Base-by-base conservation (phyloP, 2,329 filamentous ascomycete genomes). In the Alternaria consortialis region DNA sequence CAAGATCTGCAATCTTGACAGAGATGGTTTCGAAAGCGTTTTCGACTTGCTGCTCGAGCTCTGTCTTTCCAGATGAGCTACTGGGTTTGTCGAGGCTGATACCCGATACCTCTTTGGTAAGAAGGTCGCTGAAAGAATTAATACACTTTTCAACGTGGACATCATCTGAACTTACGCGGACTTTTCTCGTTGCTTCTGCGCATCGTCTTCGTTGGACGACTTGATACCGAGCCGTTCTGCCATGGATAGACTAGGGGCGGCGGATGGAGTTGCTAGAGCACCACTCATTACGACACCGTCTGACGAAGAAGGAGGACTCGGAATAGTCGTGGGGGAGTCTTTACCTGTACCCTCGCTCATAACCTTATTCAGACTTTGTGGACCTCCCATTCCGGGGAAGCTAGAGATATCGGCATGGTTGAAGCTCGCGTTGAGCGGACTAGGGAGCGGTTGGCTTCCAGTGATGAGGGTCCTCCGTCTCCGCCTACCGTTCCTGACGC, bases 1-100 rank as follows among this genome's bases (percentile, higher is more conserved):
- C 95, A 57, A 99, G 84, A 83, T 99, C 95, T 42, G 95, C 95
- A 82, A 99, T 99, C 83, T 99, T 99, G 79, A 99, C 95, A 34
- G 94, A 97, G 72, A 99, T 98, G 67, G 93, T 91, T 65, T 94
- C 91, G 69, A 85, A 84, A n/a, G 78, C 75, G 32, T 81, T 72
- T 79, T 91, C 90, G 73, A 92, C 89, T 7, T 78, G 74, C 46
- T 81, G 69, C 32, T 78, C 76, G 17, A 64, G 51, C 50, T 74
- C 67, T 23, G 71, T 60, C 54, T 87, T 85, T 73, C 82, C 82
- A 4, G 86, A 83, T 15, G 85, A 81, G 31, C 82, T 81, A 42
- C 80, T 82, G 5, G 80, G 80, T 25, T 84, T 97, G 74, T 96
- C 93, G 40, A 98, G 88, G 56, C 93, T 96, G 72, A 98, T 98